These are phyloP conservation scores for Staphylotrichum longicolle DNA, from an alignment of 495 filamentous ascomycete species.

Conservation along the genomic window DNA sequence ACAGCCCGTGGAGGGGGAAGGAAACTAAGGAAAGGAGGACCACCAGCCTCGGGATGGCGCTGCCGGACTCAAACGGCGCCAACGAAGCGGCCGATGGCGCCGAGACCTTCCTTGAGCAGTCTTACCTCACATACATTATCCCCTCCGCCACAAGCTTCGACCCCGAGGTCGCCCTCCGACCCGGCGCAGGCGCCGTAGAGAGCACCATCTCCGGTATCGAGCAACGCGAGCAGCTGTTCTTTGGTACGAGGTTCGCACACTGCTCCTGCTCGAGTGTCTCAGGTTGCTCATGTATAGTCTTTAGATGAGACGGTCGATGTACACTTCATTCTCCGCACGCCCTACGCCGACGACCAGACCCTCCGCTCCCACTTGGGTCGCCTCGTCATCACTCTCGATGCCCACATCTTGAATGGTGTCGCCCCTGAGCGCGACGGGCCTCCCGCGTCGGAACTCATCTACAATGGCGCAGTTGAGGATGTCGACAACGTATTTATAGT, in stretches of 20 bases:
- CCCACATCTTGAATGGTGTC: constrained; percentile 63
- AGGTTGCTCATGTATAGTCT: constrained; percentile 59
- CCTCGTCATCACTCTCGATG: constrained; percentile 66
- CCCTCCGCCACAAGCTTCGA: constrained; percentile 66
- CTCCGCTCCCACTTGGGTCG: constrained; percentile 61
- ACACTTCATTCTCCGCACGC: constrained; percentile 68
- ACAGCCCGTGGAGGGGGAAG: too few species aligned
- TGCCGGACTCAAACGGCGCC: constrained; percentile 17
- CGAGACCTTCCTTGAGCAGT: constrained; percentile 65
- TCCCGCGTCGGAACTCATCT: constrained; percentile 63
- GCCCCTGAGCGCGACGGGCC: constrained; percentile 43
- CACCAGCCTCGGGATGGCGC: constrained; percentile 19
- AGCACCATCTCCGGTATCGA: constrained; percentile 50
- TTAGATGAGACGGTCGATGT: constrained; percentile 76
- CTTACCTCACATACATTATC: constrained; percentile 74
- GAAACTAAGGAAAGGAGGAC: too few species aligned
- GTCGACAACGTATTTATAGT: constrained; percentile 62
- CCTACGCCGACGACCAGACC: constrained; percentile 57
- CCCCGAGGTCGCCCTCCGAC: constrained; percentile 58
- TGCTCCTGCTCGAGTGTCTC: constrained; percentile 41
- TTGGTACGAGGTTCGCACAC: constrained; percentile 58
- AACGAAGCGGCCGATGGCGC: constrained; percentile 11
- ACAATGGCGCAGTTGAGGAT: constrained; percentile 58
- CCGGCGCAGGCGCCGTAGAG: constrained; percentile 38
- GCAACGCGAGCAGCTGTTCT: constrained; percentile 54